Evolutionary conservation across 345 rosid genomes (phyloP), one percentile per base, ranked within the genome.

Genomic region (Mangifera indica): DNA sequence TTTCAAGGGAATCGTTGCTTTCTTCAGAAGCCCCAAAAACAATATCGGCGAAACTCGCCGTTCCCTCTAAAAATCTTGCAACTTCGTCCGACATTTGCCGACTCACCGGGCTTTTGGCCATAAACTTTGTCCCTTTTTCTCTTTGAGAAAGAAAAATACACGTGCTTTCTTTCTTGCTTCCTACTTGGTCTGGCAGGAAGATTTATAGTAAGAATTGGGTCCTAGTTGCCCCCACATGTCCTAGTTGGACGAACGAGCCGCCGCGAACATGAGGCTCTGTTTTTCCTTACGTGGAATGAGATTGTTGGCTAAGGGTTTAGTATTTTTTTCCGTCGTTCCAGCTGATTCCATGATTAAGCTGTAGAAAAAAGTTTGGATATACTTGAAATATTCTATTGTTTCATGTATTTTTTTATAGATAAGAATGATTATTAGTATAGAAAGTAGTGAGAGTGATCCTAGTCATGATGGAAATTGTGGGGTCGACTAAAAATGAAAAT

Each of bases 1-100:
- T 72, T 24, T 77, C 80, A 13, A 74, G 32, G 2, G 82, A 79
- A 1, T 72, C 81, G 7, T 53, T 60, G 18, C 76, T 76, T 25
- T 80, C 88, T 6, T 84, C 91, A 7, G 81, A 68, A 68, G 84
- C 89, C 66, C 88, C 96, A 58, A 89, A 91, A 26, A 85, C 78
- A 55, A 83, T 76, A 51, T 93, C 93, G 60, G 85, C 74, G 29
- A 85, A 84, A 55, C 81, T 84, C 48, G 84, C 90, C 49, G 79
- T 72, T 70, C 87, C 87, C 22, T 87, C 89, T 6, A 86, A 82
- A 62, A 85, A 84, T 64, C 76, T 82, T 21, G 75, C 79, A 58
- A 81, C 82, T 64, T 87, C 87, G 22, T 83, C 86, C 54, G 89
- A 83, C 22, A 60, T 77, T 73, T 76, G 73, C 63, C 78, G 75